phyloP scores from a whole-genome alignment of 2,329 filamentous ascomycete genomes.

The Trichoderma lentiforme region DNA sequence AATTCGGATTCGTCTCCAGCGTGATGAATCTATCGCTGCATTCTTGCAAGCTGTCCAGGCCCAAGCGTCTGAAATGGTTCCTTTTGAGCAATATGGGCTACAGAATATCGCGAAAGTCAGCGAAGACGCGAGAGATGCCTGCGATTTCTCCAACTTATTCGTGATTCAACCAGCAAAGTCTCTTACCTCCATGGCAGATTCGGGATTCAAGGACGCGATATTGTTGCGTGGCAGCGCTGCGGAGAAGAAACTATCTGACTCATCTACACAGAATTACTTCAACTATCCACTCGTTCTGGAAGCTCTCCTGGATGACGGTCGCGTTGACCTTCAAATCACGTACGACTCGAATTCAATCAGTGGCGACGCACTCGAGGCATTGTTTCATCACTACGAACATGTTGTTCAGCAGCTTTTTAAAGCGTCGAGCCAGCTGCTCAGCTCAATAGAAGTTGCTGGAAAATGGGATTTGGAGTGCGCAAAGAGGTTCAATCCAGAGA shows the following conservation, averaged over 20 bases:
- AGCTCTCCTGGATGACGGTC: background rate
- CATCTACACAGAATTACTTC: slow-evolving; percentile 16
- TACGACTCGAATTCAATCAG: slow-evolving; percentile 13
- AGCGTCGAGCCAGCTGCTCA: background rate
- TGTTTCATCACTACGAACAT: slow-evolving; percentile 20
- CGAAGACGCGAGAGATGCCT: slow-evolving; percentile 3
- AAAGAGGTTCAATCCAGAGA: background rate
- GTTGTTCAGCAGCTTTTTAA: slow-evolving; percentile 19
- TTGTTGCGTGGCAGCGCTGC: background rate
- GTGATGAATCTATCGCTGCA: background rate
- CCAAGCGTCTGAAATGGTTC: slow-evolving; percentile 7
- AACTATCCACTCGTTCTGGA: slow-evolving; percentile 21
- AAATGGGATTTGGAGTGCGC: background rate
- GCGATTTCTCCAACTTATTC: slow-evolving; percentile 1
- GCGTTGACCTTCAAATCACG: slow-evolving; percentile 8
- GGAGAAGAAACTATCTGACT: background rate
- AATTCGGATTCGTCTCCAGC: slow-evolving; percentile 2
- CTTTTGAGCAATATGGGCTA: slow-evolving; percentile 7
- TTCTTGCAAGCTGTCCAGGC: slow-evolving; percentile 8
- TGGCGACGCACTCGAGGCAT: background rate
- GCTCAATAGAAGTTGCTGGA: background rate
- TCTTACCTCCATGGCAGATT: background rate
- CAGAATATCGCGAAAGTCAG: slow-evolving; percentile 3
- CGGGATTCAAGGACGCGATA: background rate
- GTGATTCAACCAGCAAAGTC: slow-evolving; percentile 1